These are phyloP conservation scores for Heliamphora exappendiculata DNA, from an alignment of 148 eudicot species.

Conservation along the genomic window DNA sequence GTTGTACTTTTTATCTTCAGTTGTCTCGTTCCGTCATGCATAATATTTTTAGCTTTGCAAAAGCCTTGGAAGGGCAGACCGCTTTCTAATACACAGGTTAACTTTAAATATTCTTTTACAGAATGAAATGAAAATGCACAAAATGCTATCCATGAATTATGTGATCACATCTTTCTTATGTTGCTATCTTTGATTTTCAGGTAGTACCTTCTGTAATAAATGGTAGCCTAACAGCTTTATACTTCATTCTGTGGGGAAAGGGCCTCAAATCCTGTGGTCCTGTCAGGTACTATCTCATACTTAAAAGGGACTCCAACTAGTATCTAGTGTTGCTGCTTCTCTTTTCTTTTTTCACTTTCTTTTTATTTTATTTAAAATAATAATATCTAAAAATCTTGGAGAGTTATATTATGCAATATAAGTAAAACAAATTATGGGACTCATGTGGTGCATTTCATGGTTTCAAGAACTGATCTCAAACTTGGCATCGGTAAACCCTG, in stretches of 20 bases:
- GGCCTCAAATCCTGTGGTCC: slow-evolving; percentile 97
- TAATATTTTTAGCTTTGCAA: slow-evolving; percentile 62
- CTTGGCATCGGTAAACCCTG: background rate
- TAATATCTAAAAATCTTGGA: background rate
- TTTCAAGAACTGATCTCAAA: background rate
- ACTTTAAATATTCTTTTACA: background rate
- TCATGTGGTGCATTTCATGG: background rate
- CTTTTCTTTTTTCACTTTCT: background rate
- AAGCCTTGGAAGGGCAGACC: slow-evolving; percentile 97
- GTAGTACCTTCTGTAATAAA: slow-evolving; percentile 82
- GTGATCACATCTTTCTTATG: background rate
- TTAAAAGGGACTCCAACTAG: slow-evolving; percentile 3
- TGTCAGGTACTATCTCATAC: slow-evolving; percentile 46
- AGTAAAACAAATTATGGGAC: background rate
- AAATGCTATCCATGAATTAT: background rate
- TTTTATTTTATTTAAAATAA: background rate
- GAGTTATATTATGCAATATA: background rate
- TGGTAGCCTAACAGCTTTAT: slow-evolving; percentile 86
- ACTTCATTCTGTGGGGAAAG: slow-evolving; percentile 93
- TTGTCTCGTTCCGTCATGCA: slow-evolving; percentile 73
- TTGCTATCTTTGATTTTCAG: slow-evolving; percentile 28
- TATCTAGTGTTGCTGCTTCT: background rate
- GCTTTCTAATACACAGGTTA: slow-evolving; percentile 81
- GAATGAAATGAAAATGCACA: background rate
- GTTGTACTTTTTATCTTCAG: slow-evolving; percentile 78